Evolutionary conservation across 2,329 filamentous ascomycete species (phyloP), one percentile per base, ranked within the genome.

Genomic region (Fusarium sp.): DNA sequence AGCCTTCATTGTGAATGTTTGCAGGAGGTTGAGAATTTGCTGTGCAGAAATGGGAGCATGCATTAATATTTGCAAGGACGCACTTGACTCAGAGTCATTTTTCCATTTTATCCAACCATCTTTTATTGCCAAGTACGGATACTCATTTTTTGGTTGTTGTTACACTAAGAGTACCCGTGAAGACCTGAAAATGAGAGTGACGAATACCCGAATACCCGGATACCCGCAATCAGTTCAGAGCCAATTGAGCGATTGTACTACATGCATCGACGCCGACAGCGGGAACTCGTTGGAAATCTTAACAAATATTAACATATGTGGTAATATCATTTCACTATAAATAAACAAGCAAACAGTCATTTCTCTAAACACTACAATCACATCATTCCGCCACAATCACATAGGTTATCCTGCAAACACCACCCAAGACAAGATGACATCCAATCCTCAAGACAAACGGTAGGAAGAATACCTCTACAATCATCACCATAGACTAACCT

Each of bases 1-100:
- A 9, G 77, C 77, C 40, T 73, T 77, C 78, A 79, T 79, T 14
- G n/a, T n/a, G n/a, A n/a, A n/a, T n/a, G n/a, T n/a, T n/a, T n/a
- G n/a, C n/a, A n/a, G n/a, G n/a, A n/a, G n/a, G n/a, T n/a, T 15
- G 12, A 32, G 28, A 1, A 26, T 7, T 20, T 19, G 26, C 26
- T 19, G 24, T 14, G 4, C n/a, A n/a, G n/a, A n/a, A n/a, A n/a
- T n/a, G n/a, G n/a, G n/a, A n/a, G n/a, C n/a, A n/a, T n/a, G n/a
- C n/a, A n/a, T n/a, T n/a, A n/a, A n/a, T n/a, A n/a, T n/a, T n/a
- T n/a, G n/a, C n/a, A n/a, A n/a, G n/a, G n/a, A n/a, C n/a, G n/a
- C n/a, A n/a, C n/a, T n/a, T n/a, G n/a, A n/a, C n/a, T n/a, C n/a
- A n/a, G 14, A 32, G 28, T 6, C 6, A 15, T 15, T 7, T 15